Percentiles rank a stretch among this genome's conserved stretches.
phyloP scores from a whole-genome alignment of 108 stramenopile species.

The Aurantiochytrium sp. region DNA sequence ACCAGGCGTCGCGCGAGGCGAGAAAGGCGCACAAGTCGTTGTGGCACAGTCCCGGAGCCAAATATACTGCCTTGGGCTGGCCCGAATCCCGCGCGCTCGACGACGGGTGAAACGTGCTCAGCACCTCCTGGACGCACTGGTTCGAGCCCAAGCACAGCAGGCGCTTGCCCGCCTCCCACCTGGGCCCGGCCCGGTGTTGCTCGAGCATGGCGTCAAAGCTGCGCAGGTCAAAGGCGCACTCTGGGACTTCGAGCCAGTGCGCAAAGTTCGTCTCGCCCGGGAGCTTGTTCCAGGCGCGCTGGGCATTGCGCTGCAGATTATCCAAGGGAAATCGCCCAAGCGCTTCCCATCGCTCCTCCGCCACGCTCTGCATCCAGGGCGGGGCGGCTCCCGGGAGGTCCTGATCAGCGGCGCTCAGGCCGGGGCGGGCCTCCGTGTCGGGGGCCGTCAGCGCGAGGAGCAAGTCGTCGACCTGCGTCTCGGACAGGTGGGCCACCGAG shows the following conservation, averaged over 20 bases:
- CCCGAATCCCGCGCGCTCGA: neutral
- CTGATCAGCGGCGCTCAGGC: neutral
- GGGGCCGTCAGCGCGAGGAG: neutral
- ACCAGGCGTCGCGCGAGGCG: neutral
- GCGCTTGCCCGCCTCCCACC: neutral
- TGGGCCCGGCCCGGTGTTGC: neutral
- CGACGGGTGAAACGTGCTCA: neutral
- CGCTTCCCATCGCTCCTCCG: neutral
- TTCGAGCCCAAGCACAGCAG: neutral
- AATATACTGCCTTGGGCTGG: neutral
- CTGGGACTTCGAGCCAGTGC: neutral
- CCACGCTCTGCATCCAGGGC: neutral
- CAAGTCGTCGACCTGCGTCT: neutral
- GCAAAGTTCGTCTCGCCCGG: neutral
- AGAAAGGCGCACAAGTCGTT: conserved; percentile 15
- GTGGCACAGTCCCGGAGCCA: neutral
- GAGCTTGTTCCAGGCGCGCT: neutral
- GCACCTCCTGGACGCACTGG: neutral
- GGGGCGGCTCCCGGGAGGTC: neutral
- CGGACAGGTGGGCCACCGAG: neutral
- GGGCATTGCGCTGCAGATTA: neutral
- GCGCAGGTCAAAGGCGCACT: neutral
- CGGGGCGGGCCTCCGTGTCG: neutral
- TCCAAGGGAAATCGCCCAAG: neutral
- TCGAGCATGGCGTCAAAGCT: neutral